Base-by-base conservation (phyloP, 352 stramenopile species). In the Globisporangium emineosum region DNA sequence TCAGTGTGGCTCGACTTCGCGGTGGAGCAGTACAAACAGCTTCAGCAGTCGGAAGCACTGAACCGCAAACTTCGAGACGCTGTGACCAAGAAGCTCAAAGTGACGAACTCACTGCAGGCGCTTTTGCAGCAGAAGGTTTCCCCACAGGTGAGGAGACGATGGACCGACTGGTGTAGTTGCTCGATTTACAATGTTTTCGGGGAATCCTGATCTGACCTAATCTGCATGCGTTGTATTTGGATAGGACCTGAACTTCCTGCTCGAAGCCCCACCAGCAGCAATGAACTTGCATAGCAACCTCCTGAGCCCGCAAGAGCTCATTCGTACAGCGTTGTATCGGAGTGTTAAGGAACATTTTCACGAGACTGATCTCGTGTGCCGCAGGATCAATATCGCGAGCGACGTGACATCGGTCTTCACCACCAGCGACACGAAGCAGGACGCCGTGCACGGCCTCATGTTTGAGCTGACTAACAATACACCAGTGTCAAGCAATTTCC, bases 1-100 rank as follows among this genome's bases (percentile, higher is more conserved):
- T 77, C 72, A 0, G 65, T 84, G 10, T 87, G 78, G 78, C 62
- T 79, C 35, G 70, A 67, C 32, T 35, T 83, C 2, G 78, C 78
- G 21, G 74, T 66, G 6, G 64, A 72, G 13, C 78, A 87, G 37
- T 81, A 76, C 60, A 62, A 71, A 19, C 72, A 75, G 53, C 71
- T 71, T 19, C 70, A 80, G 65, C 58, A 71, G 17, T 69, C 76
- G 0, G 72, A 83, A 40, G 51, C 71, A 23, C 65, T 79, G 49
- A 86, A 86, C 64, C 68, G 68, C 21, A 72, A 70, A 23, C 70
- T 86, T 9, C 79, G 79, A 33, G 68, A 64, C 6, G 69, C 73
- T 15, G 35, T 86, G 21, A 59, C 75, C 40, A 57, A 71, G 23
- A 75, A 83, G 53, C 71, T 78, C 59, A 75, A 79, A 47, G 47